Base-by-base conservation (phyloP, 306 rosid genomes). In the Quercus alba region DNA sequence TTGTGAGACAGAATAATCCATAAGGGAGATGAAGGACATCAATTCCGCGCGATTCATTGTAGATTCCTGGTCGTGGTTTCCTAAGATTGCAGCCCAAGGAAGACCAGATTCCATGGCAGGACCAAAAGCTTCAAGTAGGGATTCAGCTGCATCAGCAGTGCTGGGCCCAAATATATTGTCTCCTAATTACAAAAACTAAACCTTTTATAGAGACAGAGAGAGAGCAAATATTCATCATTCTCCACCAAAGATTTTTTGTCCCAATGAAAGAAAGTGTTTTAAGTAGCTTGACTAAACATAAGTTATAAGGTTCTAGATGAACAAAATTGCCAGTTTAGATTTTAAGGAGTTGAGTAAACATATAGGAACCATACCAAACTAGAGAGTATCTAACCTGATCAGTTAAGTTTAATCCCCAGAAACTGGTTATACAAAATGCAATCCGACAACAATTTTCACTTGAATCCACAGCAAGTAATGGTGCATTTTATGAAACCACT, bases 21-120 rank as follows among this genome's bases (percentile, higher is more conserved):
- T 81, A 77, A 93, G 97, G 80, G 97, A 94, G 52, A 93, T 83
- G 75, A 94, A 77, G 69, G 89, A 80, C 95, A 95, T 95, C 67
- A 95, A 76, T 73, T 93, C 97, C 73, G 83, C 95, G 21, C 96
- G 96, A 77, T 80, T 83, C 97, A 95, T 80, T 21, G 91, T 87
- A 81, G 99, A 95, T 86, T 95, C 98, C 73, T 93, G 99, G 73
- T 94, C 97, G 55, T 94, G 99, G 86, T 94, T 95, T 82, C 99
- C 99, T 83, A 95, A 81, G 78, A 95, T 69, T 49, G 98, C 95
- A 57, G 98, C 99, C 98, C 98, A 95, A 4, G 99, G 99, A 87
- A 93, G 70, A 77, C 87, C 81, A 52, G 93, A 88, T 81, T 95
- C 96, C 74, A 90, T 89, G 79, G 89, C 98, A 56, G 99, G 98